Base-by-base conservation (phyloP, 1,284 basidiomycete genomes). In the Papiliotrema terrestris region DNA sequence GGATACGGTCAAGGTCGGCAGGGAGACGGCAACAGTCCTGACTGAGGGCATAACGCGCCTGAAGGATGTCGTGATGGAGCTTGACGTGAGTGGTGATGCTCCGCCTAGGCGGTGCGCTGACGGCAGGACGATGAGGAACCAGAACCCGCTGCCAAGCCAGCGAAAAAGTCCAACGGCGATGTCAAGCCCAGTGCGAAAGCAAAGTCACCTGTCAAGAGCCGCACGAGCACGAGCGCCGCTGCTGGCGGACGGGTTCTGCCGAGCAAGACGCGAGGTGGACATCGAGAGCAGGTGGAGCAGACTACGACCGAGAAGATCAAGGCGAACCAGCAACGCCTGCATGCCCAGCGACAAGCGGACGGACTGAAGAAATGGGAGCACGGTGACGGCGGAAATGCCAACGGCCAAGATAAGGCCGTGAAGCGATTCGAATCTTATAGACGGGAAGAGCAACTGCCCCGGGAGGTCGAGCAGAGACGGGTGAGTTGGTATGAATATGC, bases 361-460 rank as follows among this genome's bases (percentile, higher is more conserved):
- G 96, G 95, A 20, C 72, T 98, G 23, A 84, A 87, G 57, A 87
- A 86, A 65, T 97, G 86, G 72, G 88, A 90, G 1, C 61, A 68
- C 32, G 82, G 83, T 22, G 78, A 62, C 36, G 71, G 67, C 43
- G 86, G 87, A 37, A 89, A 91, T 63, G 87, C 90, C 65, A 68
- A 68, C 19, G 70, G 68, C 35, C 58, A 71, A 48, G 88, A 88
- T 29, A 96, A 96, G 74, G 83, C 85, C 1, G 94, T 94, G 86
- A 95, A 95, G 75, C 86, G 87, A 61, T 98, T 97, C 79, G 92
- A 94, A 78, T 95, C 91, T 66, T 99, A 98, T 78, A 93, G 92
- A 76, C 87, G 94, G 38, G 95, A 98, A 72, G 88, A 84, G 22
- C 90, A 87, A 56, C 77, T 98, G 35, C 96, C 96, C 0, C 81